Conservation (phyloP, 352 stramenopile genomes). For the Phytophthora meadii region DNA sequence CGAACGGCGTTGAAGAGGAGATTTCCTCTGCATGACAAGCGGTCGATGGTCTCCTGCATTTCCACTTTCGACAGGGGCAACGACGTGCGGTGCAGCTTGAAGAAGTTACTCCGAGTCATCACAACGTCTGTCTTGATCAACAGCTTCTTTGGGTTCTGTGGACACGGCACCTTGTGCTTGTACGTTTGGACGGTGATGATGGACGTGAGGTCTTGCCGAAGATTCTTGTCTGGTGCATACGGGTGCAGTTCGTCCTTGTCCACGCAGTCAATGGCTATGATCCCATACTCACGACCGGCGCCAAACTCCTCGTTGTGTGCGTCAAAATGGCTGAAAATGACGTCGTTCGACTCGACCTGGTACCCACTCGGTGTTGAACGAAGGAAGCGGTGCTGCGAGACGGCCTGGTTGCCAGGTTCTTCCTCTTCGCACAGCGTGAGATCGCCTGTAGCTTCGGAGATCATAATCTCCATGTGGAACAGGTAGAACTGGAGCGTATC, state of each 20-base stretch:
- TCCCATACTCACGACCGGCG: slow-evolving; percentile 26
- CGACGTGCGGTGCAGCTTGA: slow-evolving; percentile 40
- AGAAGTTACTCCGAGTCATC: slow-evolving; percentile 42
- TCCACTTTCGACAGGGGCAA: slow-evolving; percentile 32
- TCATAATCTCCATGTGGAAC: slow-evolving; percentile 49
- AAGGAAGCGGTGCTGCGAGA: slow-evolving; percentile 37
- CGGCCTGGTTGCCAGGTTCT: slow-evolving; percentile 15
- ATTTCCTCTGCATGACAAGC: slow-evolving; percentile 31
- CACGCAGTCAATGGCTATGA: slow-evolving; percentile 39
- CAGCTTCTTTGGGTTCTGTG: slow-evolving; percentile 16
- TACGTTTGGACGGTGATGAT: slow-evolving; percentile 34
- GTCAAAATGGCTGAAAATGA: slow-evolving; percentile 35
- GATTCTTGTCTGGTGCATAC: slow-evolving; percentile 29
- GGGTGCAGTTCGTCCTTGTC: slow-evolving; percentile 47
- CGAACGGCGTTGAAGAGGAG: slow-evolving; percentile 34
- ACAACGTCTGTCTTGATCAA: slow-evolving; percentile 40
- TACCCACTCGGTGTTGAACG: slow-evolving; percentile 31
- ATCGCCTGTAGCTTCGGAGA: slow-evolving; percentile 43
- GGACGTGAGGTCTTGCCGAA: slow-evolving; percentile 45
- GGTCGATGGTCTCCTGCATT: slow-evolving; percentile 38
- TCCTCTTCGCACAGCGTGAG: slow-evolving; percentile 39
- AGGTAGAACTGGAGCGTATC: slow-evolving; percentile 39
- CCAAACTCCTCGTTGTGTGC: slow-evolving; percentile 33
- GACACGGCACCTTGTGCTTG: slow-evolving; percentile 16
- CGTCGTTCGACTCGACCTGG: slow-evolving; percentile 42